Conservation (phyloP, 148 eudicot species). For the Vaccinium myrtillus region DNA sequence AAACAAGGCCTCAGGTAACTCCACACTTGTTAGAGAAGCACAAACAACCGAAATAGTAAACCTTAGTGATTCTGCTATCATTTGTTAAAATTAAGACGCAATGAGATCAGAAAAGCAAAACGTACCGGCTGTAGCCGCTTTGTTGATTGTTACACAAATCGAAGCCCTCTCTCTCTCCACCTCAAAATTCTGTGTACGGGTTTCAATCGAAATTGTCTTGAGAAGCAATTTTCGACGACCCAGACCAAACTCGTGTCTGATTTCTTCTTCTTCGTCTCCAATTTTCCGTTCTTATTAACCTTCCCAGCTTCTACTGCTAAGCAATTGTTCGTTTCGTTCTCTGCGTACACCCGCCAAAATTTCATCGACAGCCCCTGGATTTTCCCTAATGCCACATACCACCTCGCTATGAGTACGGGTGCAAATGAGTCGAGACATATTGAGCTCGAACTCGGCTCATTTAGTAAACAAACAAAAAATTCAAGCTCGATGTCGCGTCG, state of each 20-base stretch:
- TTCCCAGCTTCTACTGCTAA: not conserved
- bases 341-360: not conserved
- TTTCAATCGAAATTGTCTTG: not conserved
- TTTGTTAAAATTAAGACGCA: not conserved
- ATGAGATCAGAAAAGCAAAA: conserved; percentile 9
- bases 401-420: too few relatives aligned
- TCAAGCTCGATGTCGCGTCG: too few relatives aligned
- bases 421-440: too few relatives aligned
- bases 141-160: not conserved
- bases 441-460: too few relatives aligned
- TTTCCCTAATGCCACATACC: too few relatives aligned
- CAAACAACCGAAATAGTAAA: not conserved
- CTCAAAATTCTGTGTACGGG: not conserved
- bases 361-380: too few relatives aligned
- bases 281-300: not conserved
- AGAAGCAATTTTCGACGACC: not conserved
- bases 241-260: not conserved
- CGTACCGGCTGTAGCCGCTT: not conserved
- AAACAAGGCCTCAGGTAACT: not conserved
- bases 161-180: not conserved
- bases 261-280: not conserved
- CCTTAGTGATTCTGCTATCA: not conserved
- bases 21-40: not conserved
- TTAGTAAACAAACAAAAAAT: too few relatives aligned
- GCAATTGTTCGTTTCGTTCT: not conserved